A percentile compares a stretch with the other conserved stretches of the same genome.
Conservation (phyloP, 1,284 basidiomycete species). For the Meira nashicola region DNA sequence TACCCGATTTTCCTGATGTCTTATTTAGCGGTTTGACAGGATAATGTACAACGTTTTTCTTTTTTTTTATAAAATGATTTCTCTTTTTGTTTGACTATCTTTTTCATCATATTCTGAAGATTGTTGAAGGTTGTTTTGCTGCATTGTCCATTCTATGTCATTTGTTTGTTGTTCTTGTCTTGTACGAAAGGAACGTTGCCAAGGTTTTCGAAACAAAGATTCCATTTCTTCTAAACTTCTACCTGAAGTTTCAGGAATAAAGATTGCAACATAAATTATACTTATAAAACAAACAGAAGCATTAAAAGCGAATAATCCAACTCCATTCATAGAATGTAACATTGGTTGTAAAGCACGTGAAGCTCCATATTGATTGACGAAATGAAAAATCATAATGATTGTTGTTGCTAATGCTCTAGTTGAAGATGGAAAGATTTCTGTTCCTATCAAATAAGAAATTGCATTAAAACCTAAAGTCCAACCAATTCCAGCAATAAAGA, state of each 20-base stretch:
- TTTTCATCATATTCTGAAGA: too few species aligned
- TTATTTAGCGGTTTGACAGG: too few species aligned
- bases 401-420: conserved; percentile 29
- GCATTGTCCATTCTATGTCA: too few species aligned
- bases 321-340: conserved; percentile 14
- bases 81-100: too few species aligned
- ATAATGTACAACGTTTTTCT: too few species aligned
- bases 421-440: too few species aligned
- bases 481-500: conserved; percentile 30
- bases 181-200: too few species aligned
- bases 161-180: too few species aligned
- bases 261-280: background rate
- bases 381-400: conserved; percentile 28
- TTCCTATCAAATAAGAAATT: conserved; percentile 31
- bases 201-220: too few species aligned
- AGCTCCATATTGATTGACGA: conserved; percentile 32
- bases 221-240: conserved; percentile 2
- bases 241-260: background rate
- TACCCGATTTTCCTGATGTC: too few species aligned
- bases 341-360: conserved; percentile 33
- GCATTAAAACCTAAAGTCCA: conserved; percentile 38
- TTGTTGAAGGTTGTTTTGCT: too few species aligned
- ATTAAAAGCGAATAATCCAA: conserved; percentile 1
- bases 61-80: too few species aligned
- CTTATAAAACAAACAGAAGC: background rate